Conservation (phyloP, 306 rosid species). For the Rosa multiflora region DNA sequence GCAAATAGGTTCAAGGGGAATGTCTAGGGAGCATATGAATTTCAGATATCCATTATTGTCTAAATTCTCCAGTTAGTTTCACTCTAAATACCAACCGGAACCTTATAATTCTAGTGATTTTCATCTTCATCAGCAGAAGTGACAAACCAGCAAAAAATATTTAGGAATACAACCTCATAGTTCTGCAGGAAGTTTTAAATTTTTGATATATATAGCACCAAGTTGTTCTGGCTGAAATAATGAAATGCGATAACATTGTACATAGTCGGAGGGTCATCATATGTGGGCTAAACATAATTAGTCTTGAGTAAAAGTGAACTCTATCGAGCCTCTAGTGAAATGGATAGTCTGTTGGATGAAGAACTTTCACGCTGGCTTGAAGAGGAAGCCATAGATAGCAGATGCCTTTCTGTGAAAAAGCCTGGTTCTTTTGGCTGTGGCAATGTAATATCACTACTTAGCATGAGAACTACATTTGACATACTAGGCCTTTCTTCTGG, state of each 20-base stretch:
- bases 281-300: background rate
- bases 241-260: background rate
- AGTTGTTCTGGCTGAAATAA: background rate
- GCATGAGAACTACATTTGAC: constrained; percentile 46
- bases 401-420: constrained; percentile 11
- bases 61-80: too few species aligned
- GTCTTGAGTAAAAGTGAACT: background rate
- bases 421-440: constrained; percentile 34
- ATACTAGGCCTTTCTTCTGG: constrained; percentile 52
- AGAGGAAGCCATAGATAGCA: background rate
- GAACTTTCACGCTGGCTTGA: constrained; percentile 1
- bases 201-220: background rate
- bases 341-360: constrained; percentile 18
- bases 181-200: too few species aligned
- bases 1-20: too few species aligned
- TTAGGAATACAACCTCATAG: too few species aligned
- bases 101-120: too few species aligned
- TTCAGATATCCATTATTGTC: too few species aligned
- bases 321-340: constrained; percentile 26
- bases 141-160: too few species aligned
- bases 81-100: too few species aligned
- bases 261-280: background rate
- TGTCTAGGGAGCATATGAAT: too few species aligned
- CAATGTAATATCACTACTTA: constrained; percentile 35
- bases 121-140: too few species aligned